Percentiles rank a stretch among this genome's conserved stretches.
phyloP scores from a whole-genome alignment of 2,329 filamentous ascomycete species.

The Elsinoe australis region DNA sequence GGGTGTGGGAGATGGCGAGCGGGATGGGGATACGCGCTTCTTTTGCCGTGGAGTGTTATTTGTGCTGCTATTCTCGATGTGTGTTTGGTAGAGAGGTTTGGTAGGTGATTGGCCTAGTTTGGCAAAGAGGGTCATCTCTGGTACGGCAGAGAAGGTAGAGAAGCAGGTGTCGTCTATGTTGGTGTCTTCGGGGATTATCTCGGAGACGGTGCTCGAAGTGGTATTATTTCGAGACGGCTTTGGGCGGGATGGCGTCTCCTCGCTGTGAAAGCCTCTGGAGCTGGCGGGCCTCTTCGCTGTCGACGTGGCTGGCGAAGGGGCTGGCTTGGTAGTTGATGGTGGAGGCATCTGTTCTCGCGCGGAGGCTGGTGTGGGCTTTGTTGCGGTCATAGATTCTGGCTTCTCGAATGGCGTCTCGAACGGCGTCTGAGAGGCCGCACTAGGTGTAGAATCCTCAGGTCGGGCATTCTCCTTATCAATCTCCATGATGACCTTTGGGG shows the following conservation, averaged over 20 bases:
- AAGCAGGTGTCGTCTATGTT: conserved; percentile 62
- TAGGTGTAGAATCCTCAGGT: conserved; percentile 21
- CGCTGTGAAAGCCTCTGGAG: conserved; percentile 22
- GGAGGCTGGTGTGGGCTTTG: conserved; percentile 5
- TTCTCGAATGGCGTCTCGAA: conserved; percentile 14
- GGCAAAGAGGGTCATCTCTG: conserved; percentile 77
- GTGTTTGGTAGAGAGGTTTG: conserved; percentile 27
- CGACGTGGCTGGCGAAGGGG: conserved; percentile 19
- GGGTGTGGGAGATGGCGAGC: conserved; percentile 47
- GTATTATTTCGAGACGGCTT: conserved; percentile 12
- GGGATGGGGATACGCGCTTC: conserved; percentile 35
- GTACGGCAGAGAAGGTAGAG: conserved; percentile 82
- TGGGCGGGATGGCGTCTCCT: conserved; percentile 13
- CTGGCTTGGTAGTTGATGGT: conserved; percentile 18
- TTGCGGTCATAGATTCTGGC: conserved; percentile 13
- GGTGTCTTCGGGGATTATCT: conserved; percentile 17
- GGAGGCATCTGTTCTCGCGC: conserved; percentile 12
- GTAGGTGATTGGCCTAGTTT: conserved; percentile 51
- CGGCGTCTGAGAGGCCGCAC: conserved; percentile 18
- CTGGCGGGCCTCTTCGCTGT: conserved; percentile 22
- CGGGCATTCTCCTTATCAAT: conserved; percentile 20
- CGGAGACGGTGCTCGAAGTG: conserved; percentile 17
- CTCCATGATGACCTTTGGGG: conserved; percentile 2
- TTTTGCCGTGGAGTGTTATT: conserved; percentile 46
- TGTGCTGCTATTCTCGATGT: too few relatives aligned